Base-by-base conservation (phyloP, 441 rosid species). In the Arabidopsis hybrid region DNA sequence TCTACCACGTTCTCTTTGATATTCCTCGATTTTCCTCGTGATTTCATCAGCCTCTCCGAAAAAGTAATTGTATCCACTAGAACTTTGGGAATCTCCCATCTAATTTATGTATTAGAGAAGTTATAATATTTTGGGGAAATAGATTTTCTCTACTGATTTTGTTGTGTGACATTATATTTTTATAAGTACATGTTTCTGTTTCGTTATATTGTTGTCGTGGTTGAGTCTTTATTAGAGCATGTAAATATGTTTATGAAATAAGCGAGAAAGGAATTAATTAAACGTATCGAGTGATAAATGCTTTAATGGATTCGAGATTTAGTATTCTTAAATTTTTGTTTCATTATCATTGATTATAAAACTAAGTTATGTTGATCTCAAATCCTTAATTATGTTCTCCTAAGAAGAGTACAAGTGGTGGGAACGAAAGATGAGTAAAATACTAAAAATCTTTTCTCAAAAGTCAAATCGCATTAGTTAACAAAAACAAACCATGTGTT, bases 21-120 rank as follows among this genome's bases (percentile, higher is more conserved):
- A 38, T 50, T 66, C 60, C 35, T 57, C 52, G 14, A 40, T 8
- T 17, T 8, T 39, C 2, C 5, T 61, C n/a, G 72, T 73, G 52
- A 73, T 58, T 65, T 34, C 77, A 58, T 65, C 77, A 65, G 52
- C 71, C 65, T 73, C 72, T 9, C 72, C 66, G 35, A 73, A 73
- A 0, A 73, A 36, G 60, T 65, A 73, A 3, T 49, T 4, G 66
- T 58, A 73, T 14, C 32, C 50, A 45, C 7, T 4, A 34, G 7
- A 56, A 10, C 4, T 14, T 57, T 46, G 34, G 1, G n/a, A 56
- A 35, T 47, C 60, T 21, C 35, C 42, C 72, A 73, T 73, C 46
- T 45, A 55, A 52, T 42, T 3, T 16, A 10, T 62, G 4, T 72
- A 53, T 52, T 34, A 31, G 5, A 18, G 43, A 42, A 51, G 43